A percentile compares a stretch with the other conserved stretches of the same genome.
phyloP scores from a whole-genome alignment of 2,329 filamentous ascomycete species.

The Alternaria solani region DNA sequence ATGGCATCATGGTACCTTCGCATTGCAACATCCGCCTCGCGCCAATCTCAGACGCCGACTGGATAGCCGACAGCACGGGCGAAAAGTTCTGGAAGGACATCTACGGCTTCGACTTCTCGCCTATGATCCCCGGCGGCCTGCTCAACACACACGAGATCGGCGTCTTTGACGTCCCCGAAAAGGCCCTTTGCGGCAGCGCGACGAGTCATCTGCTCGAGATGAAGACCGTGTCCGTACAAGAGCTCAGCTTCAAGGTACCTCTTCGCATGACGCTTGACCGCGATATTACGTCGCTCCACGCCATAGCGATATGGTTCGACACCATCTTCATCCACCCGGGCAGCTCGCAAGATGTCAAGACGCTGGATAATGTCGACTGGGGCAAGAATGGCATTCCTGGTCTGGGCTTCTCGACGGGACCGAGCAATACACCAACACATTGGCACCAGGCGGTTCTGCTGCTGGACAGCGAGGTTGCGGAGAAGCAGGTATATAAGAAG shows the following conservation, averaged over 20 bases:
- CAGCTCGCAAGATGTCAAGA: slow-evolving; percentile 34
- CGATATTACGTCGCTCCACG: slow-evolving; percentile 77
- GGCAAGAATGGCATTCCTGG: slow-evolving; percentile 62
- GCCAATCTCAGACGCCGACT: slow-evolving; percentile 79
- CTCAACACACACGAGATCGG: slow-evolving; percentile 66
- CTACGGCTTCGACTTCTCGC: slow-evolving; percentile 93
- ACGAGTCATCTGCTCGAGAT: slow-evolving; percentile 80
- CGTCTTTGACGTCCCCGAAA: slow-evolving; percentile 42
- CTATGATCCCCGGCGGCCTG: slow-evolving; percentile 84
- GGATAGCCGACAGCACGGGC: slow-evolving; percentile 76
- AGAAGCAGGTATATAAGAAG: slow-evolving; percentile 48
- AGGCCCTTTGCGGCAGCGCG: slow-evolving; percentile 57
- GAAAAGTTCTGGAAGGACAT: slow-evolving; percentile 83
- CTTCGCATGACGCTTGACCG: slow-evolving; percentile 70
- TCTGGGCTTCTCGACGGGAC: slow-evolving; percentile 89
- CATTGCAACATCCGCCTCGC: slow-evolving; percentile 85
- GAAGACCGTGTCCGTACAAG: slow-evolving; percentile 73
- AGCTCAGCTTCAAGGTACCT: slow-evolving; percentile 76
- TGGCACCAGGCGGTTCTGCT: slow-evolving; percentile 87
- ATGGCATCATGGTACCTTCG: slow-evolving; percentile 85
- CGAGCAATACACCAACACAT: slow-evolving; percentile 78
- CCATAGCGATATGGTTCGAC: slow-evolving; percentile 92
- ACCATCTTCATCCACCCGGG: slow-evolving; percentile 79
- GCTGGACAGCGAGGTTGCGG: slow-evolving; percentile 65
- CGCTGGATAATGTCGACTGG: slow-evolving; percentile 69